Base-by-base conservation (phyloP, 352 stramenopile genomes). In the Aphanomyces invadans region DNA sequence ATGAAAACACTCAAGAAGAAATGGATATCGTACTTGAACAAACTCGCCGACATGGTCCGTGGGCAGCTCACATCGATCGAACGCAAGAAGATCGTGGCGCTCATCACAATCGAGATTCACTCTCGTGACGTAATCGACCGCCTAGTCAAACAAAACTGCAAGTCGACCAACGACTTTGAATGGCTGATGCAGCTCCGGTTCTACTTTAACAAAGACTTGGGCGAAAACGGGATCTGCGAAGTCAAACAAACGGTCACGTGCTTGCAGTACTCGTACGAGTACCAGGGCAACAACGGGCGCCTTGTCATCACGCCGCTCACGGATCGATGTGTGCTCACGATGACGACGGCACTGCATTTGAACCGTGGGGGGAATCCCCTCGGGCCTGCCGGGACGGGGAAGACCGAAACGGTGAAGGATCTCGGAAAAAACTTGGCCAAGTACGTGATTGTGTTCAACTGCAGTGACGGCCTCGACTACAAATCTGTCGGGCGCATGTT, bases 91-190 rank as follows among this genome's bases (percentile, higher is more conserved):
- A 95, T 98, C 5, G 97, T 98, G 38, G 96, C 93, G 39, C 75
- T 98, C 17, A 98, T 98, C 74, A 98, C 94, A 33, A 97, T 98
- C 71, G 95, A 98, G 72, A 97, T 98, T 45, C 95, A 98, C 65
- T 97, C 91, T 64, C 89, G 95, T 36, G 95, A 98, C 72, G 92
- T 98, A 28, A 92, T 98, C 32, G 89, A 97, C 62, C 83, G 90
- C 4, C 78, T 98, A 54, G 86, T 97, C n/a, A 97, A 97, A 71
- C 88, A 94, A 64, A 94, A 91, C 55, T 97, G 90, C 69, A 89
- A 92, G 48, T 92, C 80, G 62, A 78, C 93, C 19, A 92, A 92
- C 39, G 92, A 97, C 60, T 98, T 98, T 68, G 83, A 95, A 72
- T 95, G 84, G 86, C 71, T 94, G 12, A 94, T 94, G 86, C 86